Evolutionary conservation across 2,329 filamentous ascomycete species (phyloP).

Genomic region (Colletotrichum eremochloae): DNA sequence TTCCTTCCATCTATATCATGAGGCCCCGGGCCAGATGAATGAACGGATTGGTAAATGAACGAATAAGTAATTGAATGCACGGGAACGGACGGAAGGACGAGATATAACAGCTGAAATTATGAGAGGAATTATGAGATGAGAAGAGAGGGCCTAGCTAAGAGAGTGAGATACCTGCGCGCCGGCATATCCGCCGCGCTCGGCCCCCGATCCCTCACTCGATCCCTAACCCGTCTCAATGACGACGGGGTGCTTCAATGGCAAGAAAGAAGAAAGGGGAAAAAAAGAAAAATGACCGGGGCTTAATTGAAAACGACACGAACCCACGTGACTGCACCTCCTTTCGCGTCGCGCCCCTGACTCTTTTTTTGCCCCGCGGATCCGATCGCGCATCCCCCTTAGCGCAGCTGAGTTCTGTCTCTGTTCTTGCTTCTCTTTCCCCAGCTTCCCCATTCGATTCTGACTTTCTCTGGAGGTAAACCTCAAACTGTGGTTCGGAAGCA

Average conservation of each 20-base stretch:
- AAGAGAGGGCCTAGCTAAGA: no score
- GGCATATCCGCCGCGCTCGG: no score
- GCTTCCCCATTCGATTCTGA: not conserved
- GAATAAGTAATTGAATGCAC: no score
- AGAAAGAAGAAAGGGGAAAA: not conserved
- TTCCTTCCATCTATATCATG: no score
- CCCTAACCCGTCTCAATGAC: slow-evolving; percentile 20
- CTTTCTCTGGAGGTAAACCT: not conserved
- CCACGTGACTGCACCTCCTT: slow-evolving; percentile 52
- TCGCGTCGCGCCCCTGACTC: slow-evolving; percentile 49
- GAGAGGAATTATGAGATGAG: no score
- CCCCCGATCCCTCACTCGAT: slow-evolving; percentile 29
- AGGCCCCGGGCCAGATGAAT: no score
- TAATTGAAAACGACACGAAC: slow-evolving; percentile 38
- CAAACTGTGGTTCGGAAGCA: not conserved
- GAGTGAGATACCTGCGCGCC: no score
- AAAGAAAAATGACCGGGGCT: slow-evolving; percentile 14
- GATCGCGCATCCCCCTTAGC: slow-evolving; percentile 18
- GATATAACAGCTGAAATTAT: no score
- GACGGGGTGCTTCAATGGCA: slow-evolving; percentile 14
- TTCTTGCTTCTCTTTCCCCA: slow-evolving; percentile 11
- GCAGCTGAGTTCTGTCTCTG: not conserved
- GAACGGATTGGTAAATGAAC: no score
- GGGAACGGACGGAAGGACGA: no score
- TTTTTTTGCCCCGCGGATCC: slow-evolving; percentile 19